Base-by-base conservation (phyloP, 2,329 filamentous ascomycete genomes). In the Xylariaceae sp. region DNA sequence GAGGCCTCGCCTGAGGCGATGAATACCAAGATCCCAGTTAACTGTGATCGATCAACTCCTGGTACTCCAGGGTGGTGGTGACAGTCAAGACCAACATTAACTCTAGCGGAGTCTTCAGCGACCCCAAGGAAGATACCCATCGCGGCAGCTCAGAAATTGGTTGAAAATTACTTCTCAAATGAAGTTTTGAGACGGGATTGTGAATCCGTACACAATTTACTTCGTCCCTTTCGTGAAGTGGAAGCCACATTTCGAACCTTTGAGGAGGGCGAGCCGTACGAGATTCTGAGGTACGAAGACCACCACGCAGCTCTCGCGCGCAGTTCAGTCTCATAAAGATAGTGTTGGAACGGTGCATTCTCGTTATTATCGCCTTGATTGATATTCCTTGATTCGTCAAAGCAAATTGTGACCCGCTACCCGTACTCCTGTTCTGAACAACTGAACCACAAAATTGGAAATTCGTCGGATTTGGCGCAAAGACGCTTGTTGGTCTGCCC, bases 361-460 rank as follows among this genome's bases (percentile, higher is more conserved):
- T 12, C 0, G 57, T 49, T 0, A 52, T 22, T 0, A 41, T n/a
- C 0, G 55, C 4, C 0, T 33, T 50, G 3, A 58, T 40, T 0
- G 51, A 53, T 19, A 60, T 42, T 0, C 56, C 57, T 1, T 55
- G 3, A 7, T 59, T 59, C 2, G 50, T 60, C 2, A 54, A 21
- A 1, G 49, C 42, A 29, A 50, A 54, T 1, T 49, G 14, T 3
- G 0, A 12, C 0, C 20, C 19, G 0, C 38, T 5, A 4, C n/a
- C n/a, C n/a, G 23, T 37, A 0, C 48, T 47, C 0, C 17, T 3
- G 12, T 39, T 17, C 8, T 32, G 42, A 0, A 55, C 44, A 5
- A 61, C 49, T 1, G 58, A 60, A 2, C 50, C 55, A 40, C 53
- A 54, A 14, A 40, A 49, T 1, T 36, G 40, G 19, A 59, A 61